A percentile compares a stretch with the other conserved stretches of the same genome.
phyloP scores from a whole-genome alignment of 768 basidiomycete genomes.

The Lyophyllum semitale region DNA sequence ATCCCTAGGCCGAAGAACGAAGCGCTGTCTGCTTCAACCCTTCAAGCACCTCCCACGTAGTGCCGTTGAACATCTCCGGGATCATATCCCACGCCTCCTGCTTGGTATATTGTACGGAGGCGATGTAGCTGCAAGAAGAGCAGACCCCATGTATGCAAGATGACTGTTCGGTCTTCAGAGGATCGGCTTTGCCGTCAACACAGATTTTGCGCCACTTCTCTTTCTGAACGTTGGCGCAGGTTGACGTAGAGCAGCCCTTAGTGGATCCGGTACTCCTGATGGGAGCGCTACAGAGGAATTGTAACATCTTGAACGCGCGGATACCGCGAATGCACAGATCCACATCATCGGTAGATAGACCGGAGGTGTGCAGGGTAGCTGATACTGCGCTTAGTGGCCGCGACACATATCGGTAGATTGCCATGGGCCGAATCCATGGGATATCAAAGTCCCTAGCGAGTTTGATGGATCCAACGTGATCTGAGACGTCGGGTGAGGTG shows the following conservation, averaged over 20 bases:
- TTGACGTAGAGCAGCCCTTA: too few species aligned
- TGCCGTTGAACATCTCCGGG: too few species aligned
- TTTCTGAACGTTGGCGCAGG: not conserved
- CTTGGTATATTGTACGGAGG: not conserved
- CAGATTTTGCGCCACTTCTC: not conserved
- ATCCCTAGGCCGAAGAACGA: too few species aligned
- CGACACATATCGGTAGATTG: constrained; percentile 5
- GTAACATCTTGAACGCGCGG: not conserved
- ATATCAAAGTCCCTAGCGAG: constrained; percentile 6
- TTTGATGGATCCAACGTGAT: not conserved
- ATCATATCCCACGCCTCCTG: not conserved
- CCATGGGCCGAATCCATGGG: constrained; percentile 8
- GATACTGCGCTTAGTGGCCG: not conserved
- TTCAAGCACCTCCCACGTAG: too few species aligned
- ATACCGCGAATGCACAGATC: not conserved
- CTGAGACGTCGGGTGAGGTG: not conserved
- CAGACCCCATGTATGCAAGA: not conserved
- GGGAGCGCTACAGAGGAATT: not conserved
- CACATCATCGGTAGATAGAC: not conserved
- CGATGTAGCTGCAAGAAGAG: not conserved
- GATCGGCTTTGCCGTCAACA: not conserved
- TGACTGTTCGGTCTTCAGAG: not conserved
- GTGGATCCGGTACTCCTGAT: too few species aligned
- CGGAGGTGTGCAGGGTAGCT: not conserved
- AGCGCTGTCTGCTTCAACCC: too few species aligned